Evolutionary conservation across 306 rosid genomes (phyloP).

Genomic region (Corylus avellana): DNA sequence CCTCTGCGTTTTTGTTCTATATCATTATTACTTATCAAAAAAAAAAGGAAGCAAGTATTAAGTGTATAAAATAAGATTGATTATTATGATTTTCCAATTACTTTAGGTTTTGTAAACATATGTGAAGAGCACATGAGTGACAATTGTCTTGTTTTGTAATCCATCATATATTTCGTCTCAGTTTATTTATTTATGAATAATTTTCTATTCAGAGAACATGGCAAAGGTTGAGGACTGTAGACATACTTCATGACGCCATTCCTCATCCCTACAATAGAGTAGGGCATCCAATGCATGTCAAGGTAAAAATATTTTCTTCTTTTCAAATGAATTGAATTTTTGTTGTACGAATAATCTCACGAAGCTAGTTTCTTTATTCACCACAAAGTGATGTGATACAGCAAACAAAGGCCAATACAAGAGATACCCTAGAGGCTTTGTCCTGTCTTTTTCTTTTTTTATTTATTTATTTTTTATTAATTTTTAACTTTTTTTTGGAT

Average conservation of each 20-base stretch:
- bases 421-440: neutral
- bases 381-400: too few relatives aligned
- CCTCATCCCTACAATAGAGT: conserved; percentile 63
- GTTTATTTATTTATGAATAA: neutral
- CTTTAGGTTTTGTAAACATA: neutral
- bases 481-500: neutral
- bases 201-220: conserved; percentile 57
- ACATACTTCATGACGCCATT: conserved; percentile 70
- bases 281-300: conserved; percentile 81
- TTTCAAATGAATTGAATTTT: conserved; percentile 10
- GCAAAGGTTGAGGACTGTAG: conserved; percentile 61
- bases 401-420: too few relatives aligned
- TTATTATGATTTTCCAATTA: neutral
- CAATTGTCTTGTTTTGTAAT: neutral
- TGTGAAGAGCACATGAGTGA: neutral
- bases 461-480: neutral
- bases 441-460: neutral
- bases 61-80: neutral
- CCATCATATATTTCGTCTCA: neutral
- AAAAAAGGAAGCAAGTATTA: neutral
- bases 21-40: too few relatives aligned
- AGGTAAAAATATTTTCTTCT: conserved; percentile 43
- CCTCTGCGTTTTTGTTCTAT: too few relatives aligned
- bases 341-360: neutral
- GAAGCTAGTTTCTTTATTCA: too few relatives aligned